Conservation (phyloP, 176 grass and related monocot genomes). For the Aegilops umbellulata region DNA sequence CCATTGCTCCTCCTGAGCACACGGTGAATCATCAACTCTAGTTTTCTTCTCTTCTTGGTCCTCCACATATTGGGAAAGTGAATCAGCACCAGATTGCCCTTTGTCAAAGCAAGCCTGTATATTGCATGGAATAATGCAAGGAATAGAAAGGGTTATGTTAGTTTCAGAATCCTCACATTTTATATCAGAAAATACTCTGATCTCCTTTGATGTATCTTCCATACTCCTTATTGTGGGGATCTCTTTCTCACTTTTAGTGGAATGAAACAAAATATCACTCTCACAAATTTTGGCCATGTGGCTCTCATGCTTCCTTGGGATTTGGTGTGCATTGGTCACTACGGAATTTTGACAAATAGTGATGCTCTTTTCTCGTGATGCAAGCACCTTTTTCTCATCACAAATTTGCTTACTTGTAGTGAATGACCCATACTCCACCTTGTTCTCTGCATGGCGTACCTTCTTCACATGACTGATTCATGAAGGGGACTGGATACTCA, state of each 20-base stretch:
- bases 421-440: no score
- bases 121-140: not conserved
- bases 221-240: not conserved
- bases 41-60: not conserved
- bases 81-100: not conserved
- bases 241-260: not conserved
- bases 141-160: not conserved
- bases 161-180: not conserved
- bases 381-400: no score
- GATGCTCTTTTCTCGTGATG: no score
- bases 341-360: no score
- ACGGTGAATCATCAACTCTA: no score
- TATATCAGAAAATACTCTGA: not conserved
- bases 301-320: no score
- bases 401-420: no score
- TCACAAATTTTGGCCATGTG: not conserved
- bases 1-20: no score
- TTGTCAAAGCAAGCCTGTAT: not conserved
- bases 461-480: no score
- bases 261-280: not conserved
- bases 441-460: no score
- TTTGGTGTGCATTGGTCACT: no score
- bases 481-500: no score
- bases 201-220: not conserved
- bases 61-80: not conserved